Evolutionary conservation across 2,329 filamentous ascomycete species (phyloP), one percentile per base, ranked within the genome.

Genomic region (Fusarium floridanum): DNA sequence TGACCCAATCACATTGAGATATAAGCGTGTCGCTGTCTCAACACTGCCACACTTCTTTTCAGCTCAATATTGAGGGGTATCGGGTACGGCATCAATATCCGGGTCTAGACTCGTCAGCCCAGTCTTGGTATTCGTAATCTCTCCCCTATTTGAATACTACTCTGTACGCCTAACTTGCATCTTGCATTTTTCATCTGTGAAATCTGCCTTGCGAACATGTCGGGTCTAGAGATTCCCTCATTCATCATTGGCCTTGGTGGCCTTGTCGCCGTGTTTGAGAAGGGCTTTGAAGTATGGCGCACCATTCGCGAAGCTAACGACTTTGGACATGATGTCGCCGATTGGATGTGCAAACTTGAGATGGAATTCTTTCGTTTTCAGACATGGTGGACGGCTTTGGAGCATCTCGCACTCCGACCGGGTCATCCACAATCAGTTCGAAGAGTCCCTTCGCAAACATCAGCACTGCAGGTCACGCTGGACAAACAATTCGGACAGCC

Each of bases 31-130:
- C 41, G 41, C 41, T 24, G 20, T 45, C 12, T 57, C 43, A 16
- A 64, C 65, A 45, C 41, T 24, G 36, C 37, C 48, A 7, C 36
- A 57, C 36, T 48, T 67, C 4, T 67, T 64, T 7, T 64, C 65
- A 48, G 7, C 37, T 64, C 6, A 57, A 20, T 0, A 57, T 3
- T 5, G 36, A 50, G 4, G 65, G 34, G 11, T 57, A 56, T 45
- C 20, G 12, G 20, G 2, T 16, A 5, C 41, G 20, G 41, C 20
- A 45, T 45, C 41, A 22, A 45, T 45, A 22, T 43, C 41, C 39
- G 39, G 39, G 39, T 43, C 39, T 43, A 43, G 39, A 43, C 39
- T 43, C 39, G 39, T 20, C 39, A 22, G 39, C 39, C 39, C 6
- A 22, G 3, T 5, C 39, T 43, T 20, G 11, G n/a, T 43, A 43